Conservation (phyloP, 139 green algal genomes). For the Nannochloris sp. region DNA sequence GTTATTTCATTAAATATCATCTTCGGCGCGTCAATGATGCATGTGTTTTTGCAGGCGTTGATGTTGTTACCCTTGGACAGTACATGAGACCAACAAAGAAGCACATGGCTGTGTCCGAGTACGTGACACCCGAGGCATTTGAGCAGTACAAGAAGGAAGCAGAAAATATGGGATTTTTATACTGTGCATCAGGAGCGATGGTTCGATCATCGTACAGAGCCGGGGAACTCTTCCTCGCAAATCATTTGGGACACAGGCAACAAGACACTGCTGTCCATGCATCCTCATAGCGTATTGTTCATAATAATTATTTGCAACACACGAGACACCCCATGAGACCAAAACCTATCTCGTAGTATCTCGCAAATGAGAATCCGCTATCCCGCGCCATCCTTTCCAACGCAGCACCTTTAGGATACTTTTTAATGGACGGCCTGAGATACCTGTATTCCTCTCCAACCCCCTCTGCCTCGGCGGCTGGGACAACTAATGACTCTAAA, state of each 20-base stretch:
- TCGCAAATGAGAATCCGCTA: slow-evolving; percentile 63
- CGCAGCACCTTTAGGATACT: slow-evolving; percentile 64
- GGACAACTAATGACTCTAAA: slow-evolving; percentile 80
- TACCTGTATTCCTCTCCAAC: slow-evolving; percentile 84
- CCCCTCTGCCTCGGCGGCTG: slow-evolving; percentile 55
- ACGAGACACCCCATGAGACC: slow-evolving; percentile 84
- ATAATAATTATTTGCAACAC: slow-evolving; percentile 1
- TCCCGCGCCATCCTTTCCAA: slow-evolving; percentile 57
- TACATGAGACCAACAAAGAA: slow-evolving; percentile 98
- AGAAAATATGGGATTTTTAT: slow-evolving; percentile 82
- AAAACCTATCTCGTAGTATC: slow-evolving; percentile 75
- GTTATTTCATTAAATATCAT: slow-evolving; percentile 6
- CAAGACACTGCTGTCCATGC: neutral
- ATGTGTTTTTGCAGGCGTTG: slow-evolving; percentile 47
- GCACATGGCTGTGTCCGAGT: slow-evolving; percentile 96
- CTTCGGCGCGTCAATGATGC: neutral
- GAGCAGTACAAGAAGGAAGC: slow-evolving; percentile 65
- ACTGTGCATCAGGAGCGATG: slow-evolving; percentile 88
- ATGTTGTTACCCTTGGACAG: slow-evolving; percentile 97
- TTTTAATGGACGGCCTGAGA: slow-evolving; percentile 81
- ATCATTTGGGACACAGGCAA: slow-evolving; percentile 6
- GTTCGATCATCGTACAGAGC: slow-evolving; percentile 91
- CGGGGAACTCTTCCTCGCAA: slow-evolving; percentile 39
- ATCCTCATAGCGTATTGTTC: neutral
- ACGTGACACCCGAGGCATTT: slow-evolving; percentile 95